Conservation (phyloP, 2,329 filamentous ascomycete species). For the Aspergillus glaucus region DNA sequence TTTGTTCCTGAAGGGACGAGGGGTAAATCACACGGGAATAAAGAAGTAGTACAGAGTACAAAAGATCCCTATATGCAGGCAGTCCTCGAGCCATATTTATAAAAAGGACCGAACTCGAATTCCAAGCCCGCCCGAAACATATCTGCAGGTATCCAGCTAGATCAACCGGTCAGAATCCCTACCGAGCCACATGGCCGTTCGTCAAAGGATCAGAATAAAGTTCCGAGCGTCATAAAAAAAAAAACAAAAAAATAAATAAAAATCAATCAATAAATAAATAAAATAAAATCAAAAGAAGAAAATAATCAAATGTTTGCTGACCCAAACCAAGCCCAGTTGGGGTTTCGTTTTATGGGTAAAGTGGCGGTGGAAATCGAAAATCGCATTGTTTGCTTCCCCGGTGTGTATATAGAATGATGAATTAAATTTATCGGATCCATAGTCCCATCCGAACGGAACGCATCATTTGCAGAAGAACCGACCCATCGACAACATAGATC, state of each 20-base stretch:
- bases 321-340: neutral
- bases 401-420: neutral
- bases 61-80: neutral
- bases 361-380: neutral
- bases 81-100: neutral
- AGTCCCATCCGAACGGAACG: neutral
- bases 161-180: neutral
- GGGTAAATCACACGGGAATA: neutral
- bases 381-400: neutral
- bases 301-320: neutral
- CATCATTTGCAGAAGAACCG: neutral
- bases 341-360: neutral
- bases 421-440: neutral
- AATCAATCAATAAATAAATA: too few species aligned
- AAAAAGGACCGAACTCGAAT: neutral
- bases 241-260: too few species aligned
- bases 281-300: neutral
- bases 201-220: neutral
- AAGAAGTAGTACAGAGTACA: neutral
- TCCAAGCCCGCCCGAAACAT: neutral
- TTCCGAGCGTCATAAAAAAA: neutral
- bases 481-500: neutral
- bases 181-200: neutral
- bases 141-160: neutral
- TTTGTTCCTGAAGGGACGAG: neutral